Base-by-base conservation (phyloP, 1,284 basidiomycete genomes). In the Ustilago loliicola region DNA sequence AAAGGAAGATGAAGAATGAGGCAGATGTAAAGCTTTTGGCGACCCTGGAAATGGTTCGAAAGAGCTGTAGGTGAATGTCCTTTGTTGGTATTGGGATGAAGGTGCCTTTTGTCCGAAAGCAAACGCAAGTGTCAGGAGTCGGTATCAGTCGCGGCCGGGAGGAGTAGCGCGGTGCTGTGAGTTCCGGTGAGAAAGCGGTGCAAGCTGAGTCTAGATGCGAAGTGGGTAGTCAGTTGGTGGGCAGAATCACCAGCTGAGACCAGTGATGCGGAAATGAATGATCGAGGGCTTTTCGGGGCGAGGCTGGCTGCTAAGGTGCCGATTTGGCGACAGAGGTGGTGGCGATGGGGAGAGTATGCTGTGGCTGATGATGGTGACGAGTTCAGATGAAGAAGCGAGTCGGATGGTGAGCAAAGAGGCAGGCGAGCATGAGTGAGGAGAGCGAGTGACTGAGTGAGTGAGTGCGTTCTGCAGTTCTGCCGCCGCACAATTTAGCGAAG, bases 331-430 rank as follows among this genome's bases (percentile, higher is more conserved):
- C 6, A 27, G n/a, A 3, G 25, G 25, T 29, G 38, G 54, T 38
- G 8, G 40, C 13, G 15, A 10, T 42, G 21, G 34, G 54, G n/a
- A 23, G 45, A 5, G 36, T 32, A 36, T 27, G 23, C 21, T 8
- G 56, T 25, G 19, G 56, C 25, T 58, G 56, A 30, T 34, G 56
- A 48, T 48, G 56, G 38, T 42, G 55, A 21, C 23, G 0, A 57
- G 38, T 11, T 47, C 38, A 9, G 29, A 47, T 45, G 56, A 19
- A 50, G 48, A 17, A 29, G 10, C 25, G 2, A 29, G 23, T 50
- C 19, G 58, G n/a, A 51, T 27, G 34, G 48, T 51, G 47, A 27
- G 9, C 15, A 48, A 45, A 32, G 27, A 57, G 21, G 54, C 34
- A 34, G 52, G 38, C 6, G 53, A 55, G 48, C 48, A 17, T 10